Base-by-base conservation (phyloP, 2,329 filamentous ascomycete genomes). In the Zarea fungicola region DNA sequence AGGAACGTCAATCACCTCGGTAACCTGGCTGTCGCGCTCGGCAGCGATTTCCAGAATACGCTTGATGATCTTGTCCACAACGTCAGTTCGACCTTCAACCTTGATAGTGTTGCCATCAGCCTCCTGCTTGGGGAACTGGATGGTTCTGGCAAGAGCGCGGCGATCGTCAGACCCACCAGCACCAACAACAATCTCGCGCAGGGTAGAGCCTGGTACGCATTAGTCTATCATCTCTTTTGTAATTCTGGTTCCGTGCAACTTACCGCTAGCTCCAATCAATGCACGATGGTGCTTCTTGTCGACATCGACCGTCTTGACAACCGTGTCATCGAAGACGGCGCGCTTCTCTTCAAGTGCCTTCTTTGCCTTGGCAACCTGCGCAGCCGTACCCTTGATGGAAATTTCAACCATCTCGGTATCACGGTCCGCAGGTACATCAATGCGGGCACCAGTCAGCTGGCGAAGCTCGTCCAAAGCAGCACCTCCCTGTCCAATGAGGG, bases 71-170 rank as follows among this genome's bases (percentile, higher is more conserved):
- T 89, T 95, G 59, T 96, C 86, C 2, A 97, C 92, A 21, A 99
- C 76, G 32, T 83, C 82, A 54, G 81, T 83, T 41, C 86, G 85
- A 25, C 93, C 93, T 69, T 96, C 91, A 6, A 99, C 76, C 64
- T 86, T 91, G 68, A 99, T 96, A 22, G 78, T 80, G 62, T 86
- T 89, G 37, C 87, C 89, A 52, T 87, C 84, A 45, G 85, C 81
- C 50, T 95, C 91, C 56, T 88, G 84, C 65, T 91, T 90, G 50
- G 93, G 93, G 75, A 99, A 97, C 65, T 92, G 90, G 52, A 99
- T 89, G 60, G 92, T 89, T 54, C 92, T 87, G 44, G 90, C 88
- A 58, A 93, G 81, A 54, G 87, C 85, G 34, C 87, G 84, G 54
- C 85, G 81, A 62, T 96, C 91, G 58, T 90, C 87, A 31, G 91